Evolutionary conservation across 768 basidiomycete genomes (phyloP).

Genomic region (Mycena rebaudengoi): DNA sequence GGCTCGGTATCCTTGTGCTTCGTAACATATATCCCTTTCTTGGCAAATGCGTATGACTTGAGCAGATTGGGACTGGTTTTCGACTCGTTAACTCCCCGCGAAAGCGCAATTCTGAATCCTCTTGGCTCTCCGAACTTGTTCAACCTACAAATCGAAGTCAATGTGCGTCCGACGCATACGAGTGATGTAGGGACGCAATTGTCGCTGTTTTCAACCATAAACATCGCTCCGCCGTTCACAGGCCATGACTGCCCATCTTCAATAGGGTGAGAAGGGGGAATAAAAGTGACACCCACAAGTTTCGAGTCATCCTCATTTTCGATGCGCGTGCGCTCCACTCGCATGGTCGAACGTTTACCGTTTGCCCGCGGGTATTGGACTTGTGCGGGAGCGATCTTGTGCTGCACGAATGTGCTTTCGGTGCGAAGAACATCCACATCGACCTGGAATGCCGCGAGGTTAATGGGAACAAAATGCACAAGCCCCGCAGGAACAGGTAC

Average conservation of each 20-base stretch:
- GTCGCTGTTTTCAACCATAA: slow-evolving; percentile 53
- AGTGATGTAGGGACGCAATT: slow-evolving; percentile 23
- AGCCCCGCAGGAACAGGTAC: neutral
- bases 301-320: slow-evolving; percentile 53
- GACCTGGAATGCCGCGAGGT: slow-evolving; percentile 39
- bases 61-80: slow-evolving; percentile 43
- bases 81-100: slow-evolving; percentile 24
- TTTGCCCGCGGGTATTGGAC: slow-evolving; percentile 56
- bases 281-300: slow-evolving; percentile 46
- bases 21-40: slow-evolving; percentile 58
- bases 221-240: slow-evolving; percentile 54
- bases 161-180: neutral
- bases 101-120: slow-evolving; percentile 60
- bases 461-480: too few relatives aligned
- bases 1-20: slow-evolving; percentile 61
- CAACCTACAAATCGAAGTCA: slow-evolving; percentile 24
- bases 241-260: slow-evolving; percentile 36
- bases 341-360: slow-evolving; percentile 36
- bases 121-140: slow-evolving; percentile 57
- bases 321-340: slow-evolving; percentile 48
- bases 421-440: slow-evolving; percentile 62
- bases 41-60: slow-evolving; percentile 62
- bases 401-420: slow-evolving; percentile 58
- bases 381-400: slow-evolving; percentile 50
- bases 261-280: neutral